Evolutionary conservation across 305 asterid genomes (phyloP).

Genomic region (Nicotiana rustica): DNA sequence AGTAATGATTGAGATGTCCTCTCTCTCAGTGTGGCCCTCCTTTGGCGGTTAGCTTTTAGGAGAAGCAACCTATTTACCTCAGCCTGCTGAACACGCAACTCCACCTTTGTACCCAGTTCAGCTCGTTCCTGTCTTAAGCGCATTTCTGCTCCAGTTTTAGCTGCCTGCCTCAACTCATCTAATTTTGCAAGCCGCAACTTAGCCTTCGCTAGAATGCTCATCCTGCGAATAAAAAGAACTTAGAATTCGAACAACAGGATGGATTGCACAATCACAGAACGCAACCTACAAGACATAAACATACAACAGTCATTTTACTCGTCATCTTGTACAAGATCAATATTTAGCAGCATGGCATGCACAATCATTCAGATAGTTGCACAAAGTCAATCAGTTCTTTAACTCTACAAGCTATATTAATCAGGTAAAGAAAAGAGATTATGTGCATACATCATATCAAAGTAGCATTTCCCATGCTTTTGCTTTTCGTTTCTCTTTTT

Average conservation of each 20-base stretch:
- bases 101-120: conserved; percentile 85
- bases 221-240: conserved; percentile 51
- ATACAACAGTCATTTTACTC: not conserved
- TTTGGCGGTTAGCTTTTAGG: conserved; percentile 75
- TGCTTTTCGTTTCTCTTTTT: conserved; percentile 4
- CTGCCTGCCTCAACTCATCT: conserved; percentile 89
- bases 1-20: conserved; percentile 81
- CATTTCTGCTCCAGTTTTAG: conserved; percentile 77
- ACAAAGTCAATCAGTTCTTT: not conserved
- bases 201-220: conserved; percentile 78
- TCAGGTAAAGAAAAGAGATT: not conserved
- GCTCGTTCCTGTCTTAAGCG: conserved; percentile 80
- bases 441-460: conserved; percentile 8
- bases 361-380: not conserved
- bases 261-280: not conserved
- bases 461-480: not conserved
- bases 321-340: not conserved
- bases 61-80: conserved; percentile 87
- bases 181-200: conserved; percentile 90
- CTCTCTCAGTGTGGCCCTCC: conserved; percentile 83
- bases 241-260: not conserved
- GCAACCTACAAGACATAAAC: not conserved
- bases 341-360: conserved; percentile 19
- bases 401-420: not conserved
- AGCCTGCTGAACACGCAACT: conserved; percentile 81